These are phyloP conservation scores for Schizonepeta tenuifolia DNA, from an alignment of 257 asterid species.

Conservation along the genomic window DNA sequence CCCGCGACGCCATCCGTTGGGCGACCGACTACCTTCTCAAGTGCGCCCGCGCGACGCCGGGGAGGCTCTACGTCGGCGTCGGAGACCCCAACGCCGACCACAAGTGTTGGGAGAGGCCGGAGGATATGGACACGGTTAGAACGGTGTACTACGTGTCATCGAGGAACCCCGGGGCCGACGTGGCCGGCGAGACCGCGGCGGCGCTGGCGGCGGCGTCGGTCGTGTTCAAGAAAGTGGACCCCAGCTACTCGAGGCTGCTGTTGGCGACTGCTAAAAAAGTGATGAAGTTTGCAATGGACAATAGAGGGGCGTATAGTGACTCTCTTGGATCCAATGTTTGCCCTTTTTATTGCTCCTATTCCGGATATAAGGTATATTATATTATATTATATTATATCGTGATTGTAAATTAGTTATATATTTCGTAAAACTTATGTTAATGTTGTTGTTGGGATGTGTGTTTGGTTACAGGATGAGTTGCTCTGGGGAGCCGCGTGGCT, in stretches of 20 bases:
- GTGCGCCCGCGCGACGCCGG: constrained; percentile 75
- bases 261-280: constrained; percentile 60
- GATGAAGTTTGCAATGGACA: constrained; percentile 63
- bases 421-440: too few relatives aligned
- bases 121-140: constrained; percentile 81
- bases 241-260: constrained; percentile 52
- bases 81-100: constrained; percentile 87
- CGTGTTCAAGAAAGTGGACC: constrained; percentile 65
- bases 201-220: constrained; percentile 89
- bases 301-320: constrained; percentile 82
- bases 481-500: constrained; percentile 94
- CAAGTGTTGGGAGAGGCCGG: constrained; percentile 92
- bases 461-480: constrained; percentile 63
- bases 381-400: too few relatives aligned
- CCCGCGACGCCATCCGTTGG: constrained; percentile 77
- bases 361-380: constrained; percentile 64
- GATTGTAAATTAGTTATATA: too few relatives aligned
- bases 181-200: constrained; percentile 91
- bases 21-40: constrained; percentile 82
- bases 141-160: constrained; percentile 64
- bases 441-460: too few relatives aligned
- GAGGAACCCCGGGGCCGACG: constrained; percentile 83
- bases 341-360: constrained; percentile 87
- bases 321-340: constrained; percentile 69
- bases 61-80: constrained; percentile 79